Conservation (phyloP, 2,329 filamentous ascomycete genomes). For the Talaromyces sp. region DNA sequence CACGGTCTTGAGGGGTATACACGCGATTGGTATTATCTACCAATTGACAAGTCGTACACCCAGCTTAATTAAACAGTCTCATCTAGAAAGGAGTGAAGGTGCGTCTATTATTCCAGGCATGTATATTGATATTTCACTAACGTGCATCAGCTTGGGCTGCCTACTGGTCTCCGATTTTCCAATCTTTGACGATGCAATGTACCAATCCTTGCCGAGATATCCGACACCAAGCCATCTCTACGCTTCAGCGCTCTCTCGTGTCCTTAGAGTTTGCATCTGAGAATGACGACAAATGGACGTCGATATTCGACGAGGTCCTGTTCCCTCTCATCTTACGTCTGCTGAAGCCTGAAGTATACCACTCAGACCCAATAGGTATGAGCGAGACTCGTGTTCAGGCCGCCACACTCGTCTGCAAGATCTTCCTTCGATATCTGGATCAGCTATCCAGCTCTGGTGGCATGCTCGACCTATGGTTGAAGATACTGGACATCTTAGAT, state of each 20-base stretch:
- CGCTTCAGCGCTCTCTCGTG: constrained; percentile 78
- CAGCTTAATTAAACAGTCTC: constrained; percentile 84
- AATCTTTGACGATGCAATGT: constrained; percentile 82
- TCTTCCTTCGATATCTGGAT: constrained; percentile 90
- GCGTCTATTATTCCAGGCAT: constrained; percentile 8
- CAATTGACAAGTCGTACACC: constrained; percentile 78
- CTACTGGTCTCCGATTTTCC: constrained; percentile 95
- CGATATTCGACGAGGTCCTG: constrained; percentile 89
- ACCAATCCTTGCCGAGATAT: constrained; percentile 93
- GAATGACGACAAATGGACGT: constrained; percentile 87
- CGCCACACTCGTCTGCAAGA: constrained; percentile 86
- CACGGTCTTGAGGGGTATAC: constrained; percentile 70
- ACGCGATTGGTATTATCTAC: constrained; percentile 77
- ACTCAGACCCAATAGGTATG: constrained; percentile 88
- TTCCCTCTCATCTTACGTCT: constrained; percentile 86
- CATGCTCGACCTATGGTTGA: constrained; percentile 87
- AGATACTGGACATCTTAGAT: constrained; percentile 92
- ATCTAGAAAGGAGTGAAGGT: constrained; percentile 83
- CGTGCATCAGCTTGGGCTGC: constrained; percentile 77
- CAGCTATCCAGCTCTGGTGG: constrained; percentile 80
- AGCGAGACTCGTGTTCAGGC: constrained; percentile 90
- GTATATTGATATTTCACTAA: constrained; percentile 14
- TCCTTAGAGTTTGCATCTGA: constrained; percentile 79
- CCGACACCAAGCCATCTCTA: constrained; percentile 80
- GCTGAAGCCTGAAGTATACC: constrained; percentile 91